Conservation (phyloP, 148 eudicot genomes). For the Rhododendron vialii region DNA sequence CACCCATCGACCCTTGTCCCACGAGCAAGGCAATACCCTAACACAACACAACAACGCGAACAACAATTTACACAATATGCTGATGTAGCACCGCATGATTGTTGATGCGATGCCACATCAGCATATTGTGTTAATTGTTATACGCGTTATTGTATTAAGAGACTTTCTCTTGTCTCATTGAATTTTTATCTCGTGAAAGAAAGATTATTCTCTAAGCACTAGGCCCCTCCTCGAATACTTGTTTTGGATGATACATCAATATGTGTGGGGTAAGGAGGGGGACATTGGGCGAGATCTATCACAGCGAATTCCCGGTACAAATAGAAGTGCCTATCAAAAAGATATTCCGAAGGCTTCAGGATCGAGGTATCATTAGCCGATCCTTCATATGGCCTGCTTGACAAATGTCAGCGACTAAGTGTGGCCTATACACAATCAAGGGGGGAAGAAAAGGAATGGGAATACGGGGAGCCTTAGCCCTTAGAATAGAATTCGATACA, state of each 20-base stretch:
- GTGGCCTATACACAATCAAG: background rate
- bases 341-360: background rate
- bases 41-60: too few relatives aligned
- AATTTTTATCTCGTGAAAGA: background rate
- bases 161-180: background rate
- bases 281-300: background rate
- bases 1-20: too few relatives aligned
- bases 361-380: background rate
- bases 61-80: background rate
- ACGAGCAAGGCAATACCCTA: too few relatives aligned
- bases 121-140: too few relatives aligned
- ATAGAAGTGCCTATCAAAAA: background rate
- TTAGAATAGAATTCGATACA: background rate
- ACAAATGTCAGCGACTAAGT: too few relatives aligned
- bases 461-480: background rate
- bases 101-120: too few relatives aligned
- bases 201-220: too few relatives aligned
- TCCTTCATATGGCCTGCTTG: background rate
- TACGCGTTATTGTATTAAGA: too few relatives aligned
- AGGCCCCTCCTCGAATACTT: background rate
- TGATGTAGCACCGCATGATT: too few relatives aligned
- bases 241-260: background rate
- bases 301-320: background rate
- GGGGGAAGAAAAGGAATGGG: background rate
- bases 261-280: background rate